Evolutionary conservation across 306 rosid species (phyloP).

Genomic region (Crataegus laevigata): DNA sequence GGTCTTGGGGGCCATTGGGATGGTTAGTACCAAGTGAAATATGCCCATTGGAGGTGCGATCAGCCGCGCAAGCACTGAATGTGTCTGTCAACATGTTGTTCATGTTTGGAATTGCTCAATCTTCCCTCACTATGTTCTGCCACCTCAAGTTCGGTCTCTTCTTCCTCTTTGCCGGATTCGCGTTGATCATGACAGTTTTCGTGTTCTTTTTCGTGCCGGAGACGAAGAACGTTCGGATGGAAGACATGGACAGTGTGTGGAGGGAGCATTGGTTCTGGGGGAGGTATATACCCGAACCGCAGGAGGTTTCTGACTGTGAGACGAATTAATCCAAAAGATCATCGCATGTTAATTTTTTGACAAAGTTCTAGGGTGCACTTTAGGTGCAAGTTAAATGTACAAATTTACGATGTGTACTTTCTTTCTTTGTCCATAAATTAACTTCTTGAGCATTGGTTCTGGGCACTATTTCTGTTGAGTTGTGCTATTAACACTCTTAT

Average conservation of each 20-base stretch:
- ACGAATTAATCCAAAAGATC: not conserved
- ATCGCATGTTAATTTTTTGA: not conserved
- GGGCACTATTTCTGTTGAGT: no score
- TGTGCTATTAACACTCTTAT: rapidly evolving
- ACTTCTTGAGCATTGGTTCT: not conserved
- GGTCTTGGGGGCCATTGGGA: slow-evolving; percentile 75
- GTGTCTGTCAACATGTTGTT: slow-evolving; percentile 50
- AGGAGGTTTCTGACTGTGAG: not conserved
- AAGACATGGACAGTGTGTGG: slow-evolving; percentile 46
- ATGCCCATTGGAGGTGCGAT: slow-evolving; percentile 45
- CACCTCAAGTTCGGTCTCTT: slow-evolving; percentile 51
- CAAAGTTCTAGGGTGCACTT: not conserved
- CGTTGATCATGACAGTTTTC: slow-evolving; percentile 38
- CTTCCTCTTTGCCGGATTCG: slow-evolving; percentile 42
- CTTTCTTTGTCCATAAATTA: not conserved
- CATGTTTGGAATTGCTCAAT: slow-evolving; percentile 41
- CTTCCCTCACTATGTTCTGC: slow-evolving; percentile 46
- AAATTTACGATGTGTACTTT: no score
- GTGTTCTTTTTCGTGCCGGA: slow-evolving; percentile 35
- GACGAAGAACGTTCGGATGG: slow-evolving; percentile 46
- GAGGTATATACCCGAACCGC: slow-evolving; percentile 11
- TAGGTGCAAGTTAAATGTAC: not conserved
- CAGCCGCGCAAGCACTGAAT: slow-evolving; percentile 52
- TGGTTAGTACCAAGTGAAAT: slow-evolving; percentile 63
- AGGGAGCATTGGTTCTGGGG: slow-evolving; percentile 54